Evolutionary conservation across 352 stramenopile genomes (phyloP).

Genomic region (Globisporangium cylindrosporum): DNA sequence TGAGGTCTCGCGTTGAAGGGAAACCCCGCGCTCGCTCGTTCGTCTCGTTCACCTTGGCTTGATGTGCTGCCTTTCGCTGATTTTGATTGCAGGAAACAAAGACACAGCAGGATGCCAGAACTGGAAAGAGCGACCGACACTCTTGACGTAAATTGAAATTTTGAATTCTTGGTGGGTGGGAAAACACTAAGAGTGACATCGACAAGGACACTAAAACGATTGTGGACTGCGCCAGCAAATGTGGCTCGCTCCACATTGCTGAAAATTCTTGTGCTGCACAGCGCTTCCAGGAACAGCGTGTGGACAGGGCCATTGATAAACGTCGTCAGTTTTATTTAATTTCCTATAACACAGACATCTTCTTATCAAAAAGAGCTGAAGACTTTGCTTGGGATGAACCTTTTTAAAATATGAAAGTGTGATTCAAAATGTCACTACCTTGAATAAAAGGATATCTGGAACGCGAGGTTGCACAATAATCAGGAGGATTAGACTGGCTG

Average conservation of each 20-base stretch:
- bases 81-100: background rate
- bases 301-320: conserved; percentile 4
- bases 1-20: conserved; percentile 15
- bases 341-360: background rate
- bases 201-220: background rate
- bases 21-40: conserved; percentile 9
- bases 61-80: background rate
- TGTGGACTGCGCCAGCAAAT: background rate
- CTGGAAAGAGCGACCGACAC: conserved; percentile 1
- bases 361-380: background rate
- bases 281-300: background rate
- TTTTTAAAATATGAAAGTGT: no score
- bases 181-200: background rate
- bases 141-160: conserved; percentile 14
- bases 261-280: conserved; percentile 26
- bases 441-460: no score
- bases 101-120: background rate
- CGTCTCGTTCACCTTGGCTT: background rate
- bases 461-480: background rate
- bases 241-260: conserved; percentile 1
- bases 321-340: background rate
- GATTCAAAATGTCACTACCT: no score
- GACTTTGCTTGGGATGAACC: no score
- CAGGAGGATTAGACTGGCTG: background rate
- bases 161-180: conserved; percentile 10